These are phyloP conservation scores for Sungouiella thailandica DNA, from an alignment of 805 yeast species.

Conservation along the genomic window DNA sequence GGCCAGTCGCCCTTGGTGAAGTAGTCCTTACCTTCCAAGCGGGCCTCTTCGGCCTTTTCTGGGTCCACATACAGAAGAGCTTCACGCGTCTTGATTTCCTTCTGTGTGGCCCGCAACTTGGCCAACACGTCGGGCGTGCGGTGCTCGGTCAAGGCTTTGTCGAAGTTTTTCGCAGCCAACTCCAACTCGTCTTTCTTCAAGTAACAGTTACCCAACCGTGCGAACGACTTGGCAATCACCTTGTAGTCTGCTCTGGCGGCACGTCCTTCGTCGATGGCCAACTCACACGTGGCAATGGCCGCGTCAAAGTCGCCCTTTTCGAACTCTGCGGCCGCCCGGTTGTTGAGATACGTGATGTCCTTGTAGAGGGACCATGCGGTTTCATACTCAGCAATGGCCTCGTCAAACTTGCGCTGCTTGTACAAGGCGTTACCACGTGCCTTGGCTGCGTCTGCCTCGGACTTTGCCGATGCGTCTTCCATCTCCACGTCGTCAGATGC, in stretches of 20 bases:
- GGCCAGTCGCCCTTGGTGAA: constrained; percentile 97
- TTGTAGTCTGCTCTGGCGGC: constrained; percentile 89
- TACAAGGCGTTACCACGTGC: constrained; percentile 82
- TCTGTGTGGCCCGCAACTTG: constrained; percentile 84
- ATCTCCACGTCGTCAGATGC: constrained; percentile 25
- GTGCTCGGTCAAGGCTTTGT: constrained; percentile 93
- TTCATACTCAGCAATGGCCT: constrained; percentile 81
- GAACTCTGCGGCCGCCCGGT: constrained; percentile 95
- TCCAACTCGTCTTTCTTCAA: constrained; percentile 67
- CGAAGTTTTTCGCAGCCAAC: constrained; percentile 72
- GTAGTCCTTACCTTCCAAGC: constrained; percentile 83
- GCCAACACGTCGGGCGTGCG: constrained; percentile 90
- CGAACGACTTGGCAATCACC: constrained; percentile 85
- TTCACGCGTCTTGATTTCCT: constrained; percentile 74
- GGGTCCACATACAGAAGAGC: constrained; percentile 79
- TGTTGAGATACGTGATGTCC: constrained; percentile 91
- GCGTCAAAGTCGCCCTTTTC: constrained; percentile 91
- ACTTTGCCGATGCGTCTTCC: constrained; percentile 35
- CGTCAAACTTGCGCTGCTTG: constrained; percentile 85
- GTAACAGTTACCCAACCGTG: constrained; percentile 82
- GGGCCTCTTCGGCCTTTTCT: constrained; percentile 91
- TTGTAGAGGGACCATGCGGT: constrained; percentile 77
- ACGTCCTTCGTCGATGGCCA: constrained; percentile 87
- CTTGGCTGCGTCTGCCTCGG: constrained; percentile 64
- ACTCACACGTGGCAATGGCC: constrained; percentile 74